phyloP scores from a whole-genome alignment of 2,329 filamentous ascomycete genomes.

The Xylariaceae sp. region DNA sequence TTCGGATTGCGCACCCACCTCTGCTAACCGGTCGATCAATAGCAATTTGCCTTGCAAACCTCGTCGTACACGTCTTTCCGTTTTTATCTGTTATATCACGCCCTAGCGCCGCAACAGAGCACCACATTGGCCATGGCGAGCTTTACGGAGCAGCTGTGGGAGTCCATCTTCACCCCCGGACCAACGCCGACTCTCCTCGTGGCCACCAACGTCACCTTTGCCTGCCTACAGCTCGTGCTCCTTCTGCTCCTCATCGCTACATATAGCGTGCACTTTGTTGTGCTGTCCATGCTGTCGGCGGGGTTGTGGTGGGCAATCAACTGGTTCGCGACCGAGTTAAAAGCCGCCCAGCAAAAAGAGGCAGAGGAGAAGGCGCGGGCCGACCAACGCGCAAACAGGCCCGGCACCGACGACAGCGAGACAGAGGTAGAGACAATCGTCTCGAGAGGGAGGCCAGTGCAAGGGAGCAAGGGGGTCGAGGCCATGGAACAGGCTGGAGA shows the following conservation, averaged over 20 bases:
- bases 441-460: constrained; percentile 14
- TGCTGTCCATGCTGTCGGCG: constrained; percentile 70
- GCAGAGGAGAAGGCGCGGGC: constrained; percentile 33
- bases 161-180: constrained; percentile 88
- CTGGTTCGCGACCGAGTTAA: constrained; percentile 77
- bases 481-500: constrained; percentile 33
- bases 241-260: constrained; percentile 70
- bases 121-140: constrained; percentile 47
- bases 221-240: constrained; percentile 72
- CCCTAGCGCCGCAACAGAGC: too few species aligned
- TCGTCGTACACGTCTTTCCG: too few species aligned
- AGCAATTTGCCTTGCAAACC: too few species aligned
- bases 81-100: too few species aligned
- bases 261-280: constrained; percentile 79
- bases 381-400: constrained; percentile 26
- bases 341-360: constrained; percentile 36
- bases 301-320: constrained; percentile 92
- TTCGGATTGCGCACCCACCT: too few species aligned
- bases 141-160: constrained; percentile 72
- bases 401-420: constrained; percentile 37
- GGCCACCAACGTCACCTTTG: constrained; percentile 87
- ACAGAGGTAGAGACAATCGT: constrained; percentile 41
- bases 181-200: constrained; percentile 80
- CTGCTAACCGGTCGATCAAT: too few species aligned
- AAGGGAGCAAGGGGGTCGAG: constrained; percentile 37